Conservation (phyloP, 176 grass and related monocot genomes). For the Triticum monococcum region DNA sequence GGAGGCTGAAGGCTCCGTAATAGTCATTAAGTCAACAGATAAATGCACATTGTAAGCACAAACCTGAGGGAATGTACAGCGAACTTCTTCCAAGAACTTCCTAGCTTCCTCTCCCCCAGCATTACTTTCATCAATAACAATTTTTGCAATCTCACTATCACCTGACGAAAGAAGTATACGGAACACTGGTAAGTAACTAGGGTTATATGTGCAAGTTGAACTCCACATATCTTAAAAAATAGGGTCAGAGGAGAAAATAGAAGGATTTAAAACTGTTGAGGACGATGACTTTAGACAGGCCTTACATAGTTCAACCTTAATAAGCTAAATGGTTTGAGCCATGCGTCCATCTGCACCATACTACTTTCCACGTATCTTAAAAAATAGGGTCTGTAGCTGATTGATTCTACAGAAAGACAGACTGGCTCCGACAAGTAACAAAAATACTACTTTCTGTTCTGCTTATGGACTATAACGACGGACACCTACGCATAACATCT, state of each 20-base stretch:
- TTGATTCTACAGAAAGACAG: neutral
- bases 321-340: neutral
- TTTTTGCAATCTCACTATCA: constrained; percentile 70
- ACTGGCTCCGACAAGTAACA: neutral
- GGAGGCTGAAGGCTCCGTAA: neutral
- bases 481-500: neutral
- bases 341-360: neutral
- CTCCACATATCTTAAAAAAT: neutral
- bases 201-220: neutral
- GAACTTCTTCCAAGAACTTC: constrained; percentile 91
- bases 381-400: neutral
- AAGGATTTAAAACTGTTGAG: neutral
- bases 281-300: neutral
- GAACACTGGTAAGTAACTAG: neutral
- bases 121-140: constrained; percentile 87
- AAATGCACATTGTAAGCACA: constrained; percentile 20
- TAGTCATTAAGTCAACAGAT: neutral
- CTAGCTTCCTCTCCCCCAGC: constrained; percentile 68
- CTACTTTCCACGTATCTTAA: too few species aligned
- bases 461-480: neutral
- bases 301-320: neutral
- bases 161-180: constrained; percentile 35
- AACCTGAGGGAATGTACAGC: constrained; percentile 77
- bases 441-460: neutral
- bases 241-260: neutral